Evolutionary conservation across 257 asterid genomes (phyloP), one percentile per base, ranked within the genome.

Genomic region (Penstemon davidsonii): DNA sequence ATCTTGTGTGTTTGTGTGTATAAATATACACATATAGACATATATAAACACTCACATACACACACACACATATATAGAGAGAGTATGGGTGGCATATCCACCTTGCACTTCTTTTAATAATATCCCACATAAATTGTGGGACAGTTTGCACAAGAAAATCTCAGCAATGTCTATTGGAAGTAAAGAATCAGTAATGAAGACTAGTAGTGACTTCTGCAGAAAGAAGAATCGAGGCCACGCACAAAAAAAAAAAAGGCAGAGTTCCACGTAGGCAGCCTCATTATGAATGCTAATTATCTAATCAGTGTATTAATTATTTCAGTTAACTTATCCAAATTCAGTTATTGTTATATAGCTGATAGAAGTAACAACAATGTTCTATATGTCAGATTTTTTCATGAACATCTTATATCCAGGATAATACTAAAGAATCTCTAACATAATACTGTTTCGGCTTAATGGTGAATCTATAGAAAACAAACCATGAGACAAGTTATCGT

Each of bases 401-500:
- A 44, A 43, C 65, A 52, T 36, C 37, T 33, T 42, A 52, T 12
- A 15, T 55, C 25, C 66, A 59, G 19, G 40, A 44, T 58, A 10
- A 6, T 37, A 44, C 41, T 3, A 61, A 4, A 64, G 52, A 25
- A 71, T 44, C 71, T 63, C 6, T 13, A 54, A 61, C 44, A 65
- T 40, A 55, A 60, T 64, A 49, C 62, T 53, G 3, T 55, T 62
- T 67, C 41, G 5, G 68, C 54, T 66, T 15, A 66, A 65, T 62
- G 67, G 74, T 60, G 73, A 71, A 70, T 67, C 13, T 65, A 77
- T 57, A 73, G 73, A 73, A 77, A 54, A 84, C 94, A 53, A 54
- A 93, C 97, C 97, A 94, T 87, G 74, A 94, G 91, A 79, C 94
- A 88, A 41, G 93, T 90, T 82, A 91, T 94, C 59, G 99, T 94